These are phyloP conservation scores for Candida awuae DNA, from an alignment of 805 yeast species.

Conservation along the genomic window DNA sequence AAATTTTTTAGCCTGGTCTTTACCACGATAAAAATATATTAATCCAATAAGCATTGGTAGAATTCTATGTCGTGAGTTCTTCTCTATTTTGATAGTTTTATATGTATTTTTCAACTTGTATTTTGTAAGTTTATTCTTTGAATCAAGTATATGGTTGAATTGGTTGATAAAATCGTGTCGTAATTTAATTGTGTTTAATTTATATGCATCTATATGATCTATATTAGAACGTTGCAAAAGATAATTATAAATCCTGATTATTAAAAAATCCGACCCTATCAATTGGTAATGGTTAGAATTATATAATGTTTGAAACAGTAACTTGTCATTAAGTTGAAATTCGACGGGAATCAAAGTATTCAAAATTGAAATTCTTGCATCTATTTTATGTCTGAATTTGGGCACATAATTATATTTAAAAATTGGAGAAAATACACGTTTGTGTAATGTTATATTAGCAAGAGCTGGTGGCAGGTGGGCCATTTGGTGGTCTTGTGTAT, in stretches of 20 bases:
- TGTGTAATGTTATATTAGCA: background rate
- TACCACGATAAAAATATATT: constrained; percentile 20
- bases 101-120: background rate
- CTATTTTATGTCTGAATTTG: constrained; percentile 18
- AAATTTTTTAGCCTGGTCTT: constrained; percentile 14
- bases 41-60: constrained; percentile 23
- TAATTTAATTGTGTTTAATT: constrained; percentile 6
- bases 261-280: constrained; percentile 10
- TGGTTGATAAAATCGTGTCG: constrained; percentile 20
- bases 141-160: constrained; percentile 13
- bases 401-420: constrained; percentile 13
- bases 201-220: constrained; percentile 1
- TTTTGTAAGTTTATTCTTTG: constrained; percentile 7
- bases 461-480: background rate
- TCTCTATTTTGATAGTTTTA: constrained; percentile 16
- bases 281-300: constrained; percentile 5
- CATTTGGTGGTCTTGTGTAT: too few relatives aligned
- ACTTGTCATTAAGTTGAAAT: constrained; percentile 15
- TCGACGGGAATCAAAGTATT: constrained; percentile 19
- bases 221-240: constrained; percentile 2
- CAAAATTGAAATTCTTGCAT: constrained; percentile 19
- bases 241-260: constrained; percentile 3
- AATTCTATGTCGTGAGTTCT: constrained; percentile 15
- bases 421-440: constrained; percentile 1
- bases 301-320: constrained; percentile 20